Evolutionary conservation across 1,139 yeast genomes (phyloP).

Genomic region (Nadsonia starkeyi-henricii): DNA sequence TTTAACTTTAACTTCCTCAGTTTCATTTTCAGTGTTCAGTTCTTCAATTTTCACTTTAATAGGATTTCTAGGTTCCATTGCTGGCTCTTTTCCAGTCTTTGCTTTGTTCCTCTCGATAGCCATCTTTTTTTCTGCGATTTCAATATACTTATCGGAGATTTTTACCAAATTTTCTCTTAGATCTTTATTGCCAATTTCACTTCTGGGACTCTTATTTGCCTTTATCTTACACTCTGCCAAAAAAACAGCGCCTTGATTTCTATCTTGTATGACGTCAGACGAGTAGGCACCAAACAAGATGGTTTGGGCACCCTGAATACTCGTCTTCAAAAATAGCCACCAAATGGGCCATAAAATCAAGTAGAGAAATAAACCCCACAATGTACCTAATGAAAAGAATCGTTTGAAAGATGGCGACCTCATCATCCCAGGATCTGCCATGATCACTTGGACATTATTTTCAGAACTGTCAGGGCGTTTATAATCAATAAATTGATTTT

Average conservation of each 20-base stretch:
- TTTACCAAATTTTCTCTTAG: not conserved
- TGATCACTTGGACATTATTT: constrained; percentile 49
- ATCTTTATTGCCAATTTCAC: not conserved
- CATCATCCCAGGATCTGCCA: constrained; percentile 88
- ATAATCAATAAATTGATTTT: constrained; percentile 41
- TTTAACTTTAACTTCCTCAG: not conserved
- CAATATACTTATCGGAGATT: not conserved
- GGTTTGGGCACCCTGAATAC: constrained; percentile 69
- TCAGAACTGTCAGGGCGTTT: constrained; percentile 57
- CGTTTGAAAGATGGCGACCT: constrained; percentile 78
- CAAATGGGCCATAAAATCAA: constrained; percentile 63
- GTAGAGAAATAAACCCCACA: constrained; percentile 56
- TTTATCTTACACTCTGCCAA: not conserved
- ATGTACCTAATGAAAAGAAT: constrained; percentile 59
- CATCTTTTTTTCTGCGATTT: not conserved
- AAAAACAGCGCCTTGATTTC: not conserved
- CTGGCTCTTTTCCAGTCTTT: not conserved
- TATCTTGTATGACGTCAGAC: not conserved
- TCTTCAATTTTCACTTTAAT: not conserved
- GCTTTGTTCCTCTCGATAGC: not conserved
- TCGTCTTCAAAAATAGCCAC: constrained; percentile 67
- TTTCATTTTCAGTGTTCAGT: not conserved
- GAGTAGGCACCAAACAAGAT: constrained; percentile 50
- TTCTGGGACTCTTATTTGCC: not conserved
- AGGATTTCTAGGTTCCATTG: not conserved